phyloP scores from a whole-genome alignment of 495 filamentous ascomycete species.

The Podospora tetraspora region DNA sequence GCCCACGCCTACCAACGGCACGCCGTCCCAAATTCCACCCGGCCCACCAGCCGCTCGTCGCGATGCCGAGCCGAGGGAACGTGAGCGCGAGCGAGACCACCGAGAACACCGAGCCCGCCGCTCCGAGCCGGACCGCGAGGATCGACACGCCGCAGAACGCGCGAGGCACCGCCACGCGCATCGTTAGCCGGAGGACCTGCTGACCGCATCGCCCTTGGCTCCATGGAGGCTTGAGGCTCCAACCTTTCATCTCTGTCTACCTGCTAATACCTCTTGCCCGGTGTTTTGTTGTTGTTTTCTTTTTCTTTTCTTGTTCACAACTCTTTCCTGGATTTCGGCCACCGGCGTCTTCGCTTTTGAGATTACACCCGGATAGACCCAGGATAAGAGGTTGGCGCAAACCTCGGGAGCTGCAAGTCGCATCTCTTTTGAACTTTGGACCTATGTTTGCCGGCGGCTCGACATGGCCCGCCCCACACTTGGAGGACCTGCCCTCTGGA shows the following conservation, averaged over 20 bases:
- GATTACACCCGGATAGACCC: constrained; percentile 38
- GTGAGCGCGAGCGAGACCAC: constrained; percentile 23
- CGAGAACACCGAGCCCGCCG: constrained; percentile 21
- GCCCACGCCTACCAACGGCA: constrained; percentile 20
- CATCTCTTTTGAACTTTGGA: constrained; percentile 29
- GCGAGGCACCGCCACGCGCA: constrained; percentile 24
- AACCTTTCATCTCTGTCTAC: constrained; percentile 10
- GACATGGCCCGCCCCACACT: constrained; percentile 3
- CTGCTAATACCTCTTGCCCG: constrained; percentile 26
- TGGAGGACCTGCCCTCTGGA: constrained; percentile 8
- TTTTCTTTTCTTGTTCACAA: constrained; percentile 6
- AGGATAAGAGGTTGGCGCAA: constrained; percentile 33
- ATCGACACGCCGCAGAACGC: constrained; percentile 25
- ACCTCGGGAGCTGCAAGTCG: constrained; percentile 42
- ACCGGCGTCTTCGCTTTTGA: constrained; percentile 22
- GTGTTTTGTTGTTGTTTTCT: constrained; percentile 17
- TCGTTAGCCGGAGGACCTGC: constrained; percentile 23
- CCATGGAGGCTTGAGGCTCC: background rate
- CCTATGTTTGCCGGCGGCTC: constrained; percentile 14
- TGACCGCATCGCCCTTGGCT: background rate
- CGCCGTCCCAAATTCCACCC: constrained; percentile 31
- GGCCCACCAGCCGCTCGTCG: constrained; percentile 34
- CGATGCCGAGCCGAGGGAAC: constrained; percentile 38
- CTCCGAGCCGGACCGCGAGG: constrained; percentile 26
- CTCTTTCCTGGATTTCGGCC: constrained; percentile 28